Base-by-base conservation (phyloP, 2,329 filamentous ascomycete genomes). In the Cadophora gregata region DNA sequence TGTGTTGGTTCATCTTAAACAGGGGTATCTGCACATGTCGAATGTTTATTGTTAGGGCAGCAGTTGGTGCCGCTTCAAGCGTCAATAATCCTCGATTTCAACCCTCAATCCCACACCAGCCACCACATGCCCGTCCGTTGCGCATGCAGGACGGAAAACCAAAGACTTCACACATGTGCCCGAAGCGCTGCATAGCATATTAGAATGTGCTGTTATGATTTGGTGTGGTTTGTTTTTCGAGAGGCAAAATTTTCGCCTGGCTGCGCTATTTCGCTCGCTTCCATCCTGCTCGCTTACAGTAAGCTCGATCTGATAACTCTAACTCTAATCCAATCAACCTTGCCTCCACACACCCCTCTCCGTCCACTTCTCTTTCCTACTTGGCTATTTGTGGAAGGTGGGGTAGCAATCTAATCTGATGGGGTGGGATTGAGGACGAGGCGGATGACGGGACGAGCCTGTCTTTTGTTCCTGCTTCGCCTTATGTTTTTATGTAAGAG, bases 301-400 rank as follows among this genome's bases (percentile, higher is more conserved):
- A n/a, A 62, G 59, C 29, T 62, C 16, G 45, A 62, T 62, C 45
- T 51, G 47, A 62, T 62, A 62, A 62, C 59, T 62, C 45, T 62
- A 62, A 62, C 59, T 62, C 45, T 51, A 62, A 47, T 62, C 58
- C 58, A 60, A 60, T 47, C 45, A 19, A n/a, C 58, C 25, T 19
- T n/a, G 19, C 58, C 24, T 50, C 59, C 19, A 51, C 29, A 9
- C 31, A 62, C 29, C 21, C n/a, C 27, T 19, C 29, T 16, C 59
- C 45, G 42, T 62, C 42, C 59, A 47, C 48, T 36, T 51, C 31
- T 51, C 27, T 7, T 51, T 16, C 27, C 29, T 2, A 62, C 59
- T 62, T 62, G 33, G n/a, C 59, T 62, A 16, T 53, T 24, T 62
- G 27, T 9, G 59, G 59, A 62, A 62, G 48, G 59, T 51, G 59